phyloP scores from a whole-genome alignment of 345 rosid species.

The Psidium guajava region DNA sequence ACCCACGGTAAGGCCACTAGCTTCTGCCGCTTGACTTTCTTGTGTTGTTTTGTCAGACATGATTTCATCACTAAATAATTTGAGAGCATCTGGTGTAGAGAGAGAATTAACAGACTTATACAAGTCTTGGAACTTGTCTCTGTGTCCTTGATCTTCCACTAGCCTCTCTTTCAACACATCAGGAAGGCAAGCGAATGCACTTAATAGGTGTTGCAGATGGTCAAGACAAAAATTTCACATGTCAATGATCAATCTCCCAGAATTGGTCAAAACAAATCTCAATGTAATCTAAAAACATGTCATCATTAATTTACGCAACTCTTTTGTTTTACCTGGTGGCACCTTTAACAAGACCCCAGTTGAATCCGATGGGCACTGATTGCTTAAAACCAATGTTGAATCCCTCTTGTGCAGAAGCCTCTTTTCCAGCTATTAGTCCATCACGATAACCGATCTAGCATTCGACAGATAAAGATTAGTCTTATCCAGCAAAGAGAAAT shows the following conservation, averaged over 20 bases:
- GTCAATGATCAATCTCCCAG: background rate
- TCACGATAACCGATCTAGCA: slow-evolving; percentile 72
- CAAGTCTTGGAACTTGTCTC: slow-evolving; percentile 24
- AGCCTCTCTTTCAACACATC: slow-evolving; percentile 38
- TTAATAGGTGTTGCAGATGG: slow-evolving; percentile 1
- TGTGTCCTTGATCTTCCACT: slow-evolving; percentile 32
- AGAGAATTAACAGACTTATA: slow-evolving; percentile 29
- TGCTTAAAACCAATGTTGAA: slow-evolving; percentile 65
- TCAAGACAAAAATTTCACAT: background rate
- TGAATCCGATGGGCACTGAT: slow-evolving; percentile 50
- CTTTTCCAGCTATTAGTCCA: slow-evolving; percentile 67
- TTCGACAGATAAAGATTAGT: background rate
- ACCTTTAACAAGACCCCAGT: slow-evolving; percentile 75
- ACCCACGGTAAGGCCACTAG: slow-evolving; percentile 3
- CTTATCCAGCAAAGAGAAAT: background rate
- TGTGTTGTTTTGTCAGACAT: slow-evolving; percentile 17
- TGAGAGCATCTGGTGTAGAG: slow-evolving; percentile 46
- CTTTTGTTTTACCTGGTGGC: slow-evolving; percentile 43
- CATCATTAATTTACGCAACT: background rate
- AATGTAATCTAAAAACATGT: background rate
- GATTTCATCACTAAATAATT: slow-evolving; percentile 28
- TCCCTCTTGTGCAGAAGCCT: slow-evolving; percentile 70
- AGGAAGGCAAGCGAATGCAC: slow-evolving; percentile 58
- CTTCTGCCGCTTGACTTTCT: slow-evolving; percentile 9
- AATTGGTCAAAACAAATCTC: background rate